These are phyloP conservation scores for Decorospora gaudefroyi DNA, from an alignment of 2,329 filamentous ascomycete species.

Conservation along the genomic window DNA sequence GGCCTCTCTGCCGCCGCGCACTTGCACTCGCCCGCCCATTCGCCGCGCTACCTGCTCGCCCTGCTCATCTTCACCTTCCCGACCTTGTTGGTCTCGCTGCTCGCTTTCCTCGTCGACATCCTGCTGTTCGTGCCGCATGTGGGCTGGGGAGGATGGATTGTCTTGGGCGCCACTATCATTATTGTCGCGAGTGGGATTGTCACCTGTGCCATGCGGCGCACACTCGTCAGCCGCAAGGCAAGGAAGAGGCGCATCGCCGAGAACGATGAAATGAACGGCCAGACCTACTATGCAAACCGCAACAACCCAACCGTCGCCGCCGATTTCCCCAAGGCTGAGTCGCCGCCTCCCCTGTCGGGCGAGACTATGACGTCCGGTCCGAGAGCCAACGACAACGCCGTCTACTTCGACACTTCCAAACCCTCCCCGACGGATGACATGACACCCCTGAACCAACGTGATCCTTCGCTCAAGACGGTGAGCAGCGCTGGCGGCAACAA, in stretches of 20 bases:
- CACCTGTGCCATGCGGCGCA: constrained; percentile 92
- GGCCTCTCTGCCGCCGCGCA: constrained; percentile 79
- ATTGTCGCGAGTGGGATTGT: constrained; percentile 81
- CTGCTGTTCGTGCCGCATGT: constrained; percentile 92
- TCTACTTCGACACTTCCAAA: constrained; percentile 66
- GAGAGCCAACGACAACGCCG: constrained; percentile 61
- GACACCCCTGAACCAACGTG: constrained; percentile 69
- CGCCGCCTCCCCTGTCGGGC: constrained; percentile 57
- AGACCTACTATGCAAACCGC: constrained; percentile 75
- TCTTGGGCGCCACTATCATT: constrained; percentile 84
- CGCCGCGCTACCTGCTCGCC: constrained; percentile 80
- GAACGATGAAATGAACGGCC: constrained; percentile 96
- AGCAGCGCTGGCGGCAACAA: constrained; percentile 53
- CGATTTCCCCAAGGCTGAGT: constrained; percentile 57
- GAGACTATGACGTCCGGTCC: constrained; percentile 63
- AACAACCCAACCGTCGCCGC: constrained; percentile 34
- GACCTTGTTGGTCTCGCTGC: constrained; percentile 78
- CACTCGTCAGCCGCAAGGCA: constrained; percentile 88
- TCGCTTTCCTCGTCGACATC: constrained; percentile 92
- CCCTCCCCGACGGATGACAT: constrained; percentile 68
- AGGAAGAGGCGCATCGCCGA: constrained; percentile 87
- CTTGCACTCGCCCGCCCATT: constrained; percentile 85
- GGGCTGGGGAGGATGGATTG: constrained; percentile 92
- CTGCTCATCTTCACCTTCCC: constrained; percentile 86
- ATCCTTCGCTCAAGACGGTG: constrained; percentile 63